phyloP scores from a whole-genome alignment of 495 filamentous ascomycete genomes.

The Penicillium angulare region DNA sequence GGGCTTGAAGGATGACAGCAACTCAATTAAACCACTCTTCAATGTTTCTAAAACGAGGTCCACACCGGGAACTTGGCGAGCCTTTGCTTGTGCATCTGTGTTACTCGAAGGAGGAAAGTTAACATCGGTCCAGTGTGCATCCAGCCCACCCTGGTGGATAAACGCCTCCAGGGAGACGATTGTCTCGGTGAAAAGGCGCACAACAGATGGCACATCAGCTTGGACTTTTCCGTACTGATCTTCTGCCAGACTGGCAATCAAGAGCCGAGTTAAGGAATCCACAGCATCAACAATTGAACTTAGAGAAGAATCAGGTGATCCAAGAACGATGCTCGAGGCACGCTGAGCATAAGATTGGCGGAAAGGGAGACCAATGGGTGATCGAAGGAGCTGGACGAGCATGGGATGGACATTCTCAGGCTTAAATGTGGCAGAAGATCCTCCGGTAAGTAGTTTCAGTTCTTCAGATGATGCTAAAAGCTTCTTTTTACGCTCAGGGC shows the following conservation, averaged over 20 bases:
- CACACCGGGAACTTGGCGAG: conserved; percentile 54
- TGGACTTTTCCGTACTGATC: conserved; percentile 88
- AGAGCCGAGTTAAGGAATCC: conserved; percentile 64
- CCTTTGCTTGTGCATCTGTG: conserved; percentile 37
- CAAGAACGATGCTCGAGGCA: conserved; percentile 62
- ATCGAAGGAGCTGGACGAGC: conserved; percentile 36
- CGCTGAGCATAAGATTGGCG: conserved; percentile 65
- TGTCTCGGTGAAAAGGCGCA: conserved; percentile 66
- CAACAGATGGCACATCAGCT: conserved; percentile 66
- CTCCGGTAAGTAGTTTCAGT: conserved; percentile 38
- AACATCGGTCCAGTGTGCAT: conserved; percentile 82
- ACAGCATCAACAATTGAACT: conserved; percentile 67
- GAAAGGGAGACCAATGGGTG: conserved; percentile 65
- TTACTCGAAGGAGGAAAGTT: conserved; percentile 44
- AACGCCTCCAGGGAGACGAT: conserved; percentile 70
- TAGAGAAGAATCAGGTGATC: conserved; percentile 63
- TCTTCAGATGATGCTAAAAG: conserved; percentile 36
- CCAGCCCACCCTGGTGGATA: conserved; percentile 47
- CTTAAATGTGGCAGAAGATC: conserved; percentile 27
- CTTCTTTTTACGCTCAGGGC: conserved; percentile 43
- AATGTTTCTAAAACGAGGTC: conserved; percentile 60
- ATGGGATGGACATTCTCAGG: conserved; percentile 40
- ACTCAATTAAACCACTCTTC: conserved; percentile 54
- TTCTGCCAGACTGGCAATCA: conserved; percentile 71
- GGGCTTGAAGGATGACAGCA: conserved; percentile 67